Evolutionary conservation across 345 rosid species (phyloP).

Genomic region (Odontarrhena argentea): DNA sequence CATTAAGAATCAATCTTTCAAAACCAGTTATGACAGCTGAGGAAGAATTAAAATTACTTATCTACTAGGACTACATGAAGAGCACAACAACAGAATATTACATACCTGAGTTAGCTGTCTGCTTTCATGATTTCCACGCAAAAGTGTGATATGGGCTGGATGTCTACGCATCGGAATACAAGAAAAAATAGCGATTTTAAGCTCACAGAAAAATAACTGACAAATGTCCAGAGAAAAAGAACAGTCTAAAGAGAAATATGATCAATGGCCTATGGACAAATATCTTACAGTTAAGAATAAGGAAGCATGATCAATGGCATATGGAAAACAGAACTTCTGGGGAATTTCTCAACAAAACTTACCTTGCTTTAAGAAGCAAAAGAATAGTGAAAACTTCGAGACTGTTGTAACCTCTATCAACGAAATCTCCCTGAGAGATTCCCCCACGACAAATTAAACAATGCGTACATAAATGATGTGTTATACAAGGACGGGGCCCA

Average conservation of each 20-base stretch:
- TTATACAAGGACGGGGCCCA: background rate
- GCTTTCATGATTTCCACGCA: constrained; percentile 99
- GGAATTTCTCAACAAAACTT: background rate
- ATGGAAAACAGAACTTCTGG: background rate
- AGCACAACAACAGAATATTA: constrained; percentile 3
- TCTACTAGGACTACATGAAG: background rate
- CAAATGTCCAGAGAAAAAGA: background rate
- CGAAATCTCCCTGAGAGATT: constrained; percentile 81
- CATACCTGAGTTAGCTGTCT: constrained; percentile 98
- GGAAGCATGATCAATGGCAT: background rate
- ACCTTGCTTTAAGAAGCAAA: constrained; percentile 96
- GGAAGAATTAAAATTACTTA: background rate
- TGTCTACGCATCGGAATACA: constrained; percentile 53
- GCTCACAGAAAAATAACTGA: constrained; percentile 11
- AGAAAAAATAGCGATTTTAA: background rate
- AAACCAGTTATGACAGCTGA: background rate
- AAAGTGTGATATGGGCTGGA: constrained; percentile 95
- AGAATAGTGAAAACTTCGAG: constrained; percentile 97
- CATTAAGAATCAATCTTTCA: background rate
- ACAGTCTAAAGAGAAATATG: constrained; percentile 7
- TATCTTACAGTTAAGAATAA: background rate
- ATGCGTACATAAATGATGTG: background rate
- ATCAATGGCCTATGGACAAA: background rate
- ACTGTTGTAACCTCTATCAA: constrained; percentile 95
- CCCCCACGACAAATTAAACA: constrained; percentile 14